A percentile compares a stretch with the other conserved stretches of the same genome.
Evolutionary conservation across 2,329 filamentous ascomycete species (phyloP).

Genomic region (Whalleya microplaca): DNA sequence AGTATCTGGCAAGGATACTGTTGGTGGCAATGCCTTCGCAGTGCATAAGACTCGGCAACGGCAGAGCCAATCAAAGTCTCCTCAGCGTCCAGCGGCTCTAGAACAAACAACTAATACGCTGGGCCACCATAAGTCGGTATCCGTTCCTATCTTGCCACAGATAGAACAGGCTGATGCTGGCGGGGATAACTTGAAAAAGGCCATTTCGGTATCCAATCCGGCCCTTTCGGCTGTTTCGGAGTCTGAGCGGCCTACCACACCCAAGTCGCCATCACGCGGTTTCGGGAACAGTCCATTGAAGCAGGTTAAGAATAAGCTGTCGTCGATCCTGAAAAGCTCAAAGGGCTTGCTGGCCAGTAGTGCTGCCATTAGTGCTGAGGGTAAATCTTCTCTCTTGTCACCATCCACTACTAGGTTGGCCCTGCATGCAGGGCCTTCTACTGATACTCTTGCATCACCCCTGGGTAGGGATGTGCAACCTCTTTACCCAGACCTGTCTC

Average conservation of each 20-base stretch:
- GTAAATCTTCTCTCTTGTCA: conserved; percentile 61
- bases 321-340: conserved; percentile 86
- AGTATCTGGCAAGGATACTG: conserved; percentile 52
- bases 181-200: conserved; percentile 56
- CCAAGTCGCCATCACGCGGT: conserved; percentile 59
- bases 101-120: conserved; percentile 40
- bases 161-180: conserved; percentile 32
- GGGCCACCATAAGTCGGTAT: conserved; percentile 65
- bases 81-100: conserved; percentile 37
- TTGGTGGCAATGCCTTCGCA: conserved; percentile 51
- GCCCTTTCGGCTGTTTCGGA: conserved; percentile 54
- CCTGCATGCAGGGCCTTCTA: conserved; percentile 49
- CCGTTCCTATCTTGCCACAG: conserved; percentile 58
- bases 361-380: conserved; percentile 64
- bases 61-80: conserved; percentile 39
- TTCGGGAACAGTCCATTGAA: conserved; percentile 80
- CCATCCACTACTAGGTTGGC: conserved; percentile 54
- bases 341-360: conserved; percentile 84
- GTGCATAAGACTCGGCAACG: conserved; percentile 46
- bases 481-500: conserved; percentile 52
- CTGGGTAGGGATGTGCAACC: conserved; percentile 38
- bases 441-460: conserved; percentile 48
- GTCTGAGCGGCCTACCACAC: conserved; percentile 48
- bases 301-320: conserved; percentile 90
- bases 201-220: conserved; percentile 62